Conservation (phyloP, 345 rosid genomes). For the Salix brachista region DNA sequence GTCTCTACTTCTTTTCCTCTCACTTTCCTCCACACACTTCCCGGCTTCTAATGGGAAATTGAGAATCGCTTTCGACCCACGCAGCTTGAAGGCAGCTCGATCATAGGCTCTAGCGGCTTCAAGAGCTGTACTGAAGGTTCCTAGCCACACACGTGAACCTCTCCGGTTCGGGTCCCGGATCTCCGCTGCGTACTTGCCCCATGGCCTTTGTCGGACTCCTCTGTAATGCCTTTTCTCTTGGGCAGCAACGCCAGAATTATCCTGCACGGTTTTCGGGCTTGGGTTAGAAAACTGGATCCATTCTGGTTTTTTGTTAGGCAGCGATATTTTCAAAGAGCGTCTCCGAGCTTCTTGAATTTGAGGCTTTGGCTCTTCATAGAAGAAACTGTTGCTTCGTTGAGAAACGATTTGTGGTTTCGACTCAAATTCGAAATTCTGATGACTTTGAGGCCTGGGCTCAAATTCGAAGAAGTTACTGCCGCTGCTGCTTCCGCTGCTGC, state of each 20-base stretch:
- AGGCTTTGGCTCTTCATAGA: slow-evolving; percentile 30
- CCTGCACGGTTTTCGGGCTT: not conserved
- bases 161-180: slow-evolving; percentile 78
- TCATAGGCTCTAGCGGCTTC: slow-evolving; percentile 91
- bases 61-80: slow-evolving; percentile 78
- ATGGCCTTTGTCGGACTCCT: slow-evolving; percentile 88
- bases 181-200: slow-evolving; percentile 98
- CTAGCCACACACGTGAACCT: slow-evolving; percentile 79
- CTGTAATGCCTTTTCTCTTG: slow-evolving; percentile 57
- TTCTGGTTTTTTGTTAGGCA: slow-evolving; percentile 40
- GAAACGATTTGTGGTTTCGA: not conserved
- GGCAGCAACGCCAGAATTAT: not conserved
- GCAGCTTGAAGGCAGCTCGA: slow-evolving; percentile 67
- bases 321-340: slow-evolving; percentile 38
- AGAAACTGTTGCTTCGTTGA: not conserved
- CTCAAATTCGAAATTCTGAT: not conserved
- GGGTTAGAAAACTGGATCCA: slow-evolving; percentile 42
- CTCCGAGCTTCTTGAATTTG: not conserved
- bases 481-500: not conserved
- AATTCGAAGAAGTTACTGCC: slow-evolving; percentile 15
- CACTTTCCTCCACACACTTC: slow-evolving; percentile 22
- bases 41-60: slow-evolving; percentile 85
- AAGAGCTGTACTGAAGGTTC: slow-evolving; percentile 67
- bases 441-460: slow-evolving; percentile 17
- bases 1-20: slow-evolving; percentile 40